Percentiles rank a stretch among this genome's conserved stretches.
These are phyloP conservation scores for Mrakia gelida DNA, from an alignment of 768 basidiomycete species.

Conservation along the genomic window DNA sequence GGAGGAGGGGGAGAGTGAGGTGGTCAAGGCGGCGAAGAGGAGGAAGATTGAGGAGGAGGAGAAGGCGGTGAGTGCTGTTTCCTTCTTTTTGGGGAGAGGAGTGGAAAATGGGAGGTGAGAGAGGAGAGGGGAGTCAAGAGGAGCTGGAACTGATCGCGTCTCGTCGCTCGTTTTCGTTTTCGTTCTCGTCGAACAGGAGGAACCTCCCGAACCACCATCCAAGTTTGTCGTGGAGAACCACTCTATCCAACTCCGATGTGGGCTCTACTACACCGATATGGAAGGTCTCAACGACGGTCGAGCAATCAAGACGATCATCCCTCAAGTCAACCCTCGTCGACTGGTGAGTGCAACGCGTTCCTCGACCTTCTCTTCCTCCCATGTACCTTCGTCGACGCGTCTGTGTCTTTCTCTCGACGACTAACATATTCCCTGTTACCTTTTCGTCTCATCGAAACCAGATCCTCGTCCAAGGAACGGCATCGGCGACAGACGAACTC, in stretches of 20 bases:
- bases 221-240: constrained; percentile 76
- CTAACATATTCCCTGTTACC: too few relatives aligned
- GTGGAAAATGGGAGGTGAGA: neutral
- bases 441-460: constrained; percentile 40
- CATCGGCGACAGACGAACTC: constrained; percentile 63
- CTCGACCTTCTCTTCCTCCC: neutral
- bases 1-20: constrained; percentile 74
- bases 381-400: neutral
- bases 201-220: constrained; percentile 76
- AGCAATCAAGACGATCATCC: constrained; percentile 92
- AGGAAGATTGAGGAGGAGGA: constrained; percentile 71
- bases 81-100: too few relatives aligned
- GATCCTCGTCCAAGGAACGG: constrained; percentile 82
- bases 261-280: constrained; percentile 87
- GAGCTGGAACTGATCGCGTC: neutral
- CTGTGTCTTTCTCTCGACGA: neutral
- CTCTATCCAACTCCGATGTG: constrained; percentile 76
- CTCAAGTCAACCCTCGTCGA: constrained; percentile 92
- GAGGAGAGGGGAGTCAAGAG: neutral
- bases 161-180: neutral
- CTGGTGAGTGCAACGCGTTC: constrained; percentile 58
- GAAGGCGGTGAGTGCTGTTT: constrained; percentile 66
- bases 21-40: constrained; percentile 66
- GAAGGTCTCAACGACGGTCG: constrained; percentile 96
- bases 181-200: constrained; percentile 53